Evolutionary conservation across 2,329 filamentous ascomycete genomes (phyloP).

Genomic region (Emergomyces africanus): DNA sequence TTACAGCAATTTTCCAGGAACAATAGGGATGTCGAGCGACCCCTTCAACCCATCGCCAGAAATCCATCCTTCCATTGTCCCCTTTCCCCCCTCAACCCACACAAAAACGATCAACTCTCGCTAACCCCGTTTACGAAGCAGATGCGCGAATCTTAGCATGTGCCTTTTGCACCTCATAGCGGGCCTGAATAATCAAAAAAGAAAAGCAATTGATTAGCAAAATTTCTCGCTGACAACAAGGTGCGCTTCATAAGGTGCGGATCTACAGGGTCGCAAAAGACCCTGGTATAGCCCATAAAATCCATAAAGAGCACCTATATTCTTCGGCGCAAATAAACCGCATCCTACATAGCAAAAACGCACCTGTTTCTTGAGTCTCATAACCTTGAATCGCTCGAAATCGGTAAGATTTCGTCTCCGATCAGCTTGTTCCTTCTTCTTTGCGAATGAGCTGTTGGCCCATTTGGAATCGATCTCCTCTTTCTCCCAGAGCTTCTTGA

Average conservation of each 20-base stretch:
- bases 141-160: slow-evolving; percentile 82
- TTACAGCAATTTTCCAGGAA: slow-evolving; percentile 10
- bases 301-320: neutral
- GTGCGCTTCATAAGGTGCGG: neutral
- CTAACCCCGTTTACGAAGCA: slow-evolving; percentile 43
- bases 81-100: slow-evolving; percentile 24
- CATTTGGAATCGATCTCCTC: slow-evolving; percentile 86
- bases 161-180: slow-evolving; percentile 95
- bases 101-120: slow-evolving; percentile 22
- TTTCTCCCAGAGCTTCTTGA: slow-evolving; percentile 86
- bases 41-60: slow-evolving; percentile 5
- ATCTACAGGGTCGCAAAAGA: neutral
- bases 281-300: neutral
- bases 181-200: slow-evolving; percentile 39
- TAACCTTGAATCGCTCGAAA: slow-evolving; percentile 99
- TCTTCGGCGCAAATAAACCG: neutral
- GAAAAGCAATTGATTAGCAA: neutral
- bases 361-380: slow-evolving; percentile 98
- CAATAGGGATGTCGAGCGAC: slow-evolving; percentile 5
- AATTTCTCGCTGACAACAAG: too few species aligned
- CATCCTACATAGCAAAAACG: slow-evolving; percentile 20
- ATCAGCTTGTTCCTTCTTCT: slow-evolving; percentile 77
- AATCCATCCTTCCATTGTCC: slow-evolving; percentile 5
- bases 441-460: slow-evolving; percentile 81
- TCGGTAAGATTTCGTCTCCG: slow-evolving; percentile 87